Evolutionary conservation across 345 rosid genomes (phyloP).

Genomic region (Hirschfeldia incana): DNA sequence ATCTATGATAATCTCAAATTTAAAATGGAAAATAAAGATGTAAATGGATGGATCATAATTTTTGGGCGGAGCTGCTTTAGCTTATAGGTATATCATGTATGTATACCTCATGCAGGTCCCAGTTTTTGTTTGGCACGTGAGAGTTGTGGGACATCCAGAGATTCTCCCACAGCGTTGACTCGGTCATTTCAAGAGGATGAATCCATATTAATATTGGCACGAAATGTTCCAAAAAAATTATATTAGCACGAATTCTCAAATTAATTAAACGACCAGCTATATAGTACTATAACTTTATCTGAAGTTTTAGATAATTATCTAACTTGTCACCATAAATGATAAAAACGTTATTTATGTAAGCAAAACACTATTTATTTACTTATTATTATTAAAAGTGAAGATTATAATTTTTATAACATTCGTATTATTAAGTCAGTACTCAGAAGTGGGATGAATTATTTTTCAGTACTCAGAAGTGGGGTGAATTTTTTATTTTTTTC

Average conservation of each 20-base stretch:
- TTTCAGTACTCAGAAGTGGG: neutral
- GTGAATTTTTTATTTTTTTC: neutral
- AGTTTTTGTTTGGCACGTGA: conserved; percentile 37
- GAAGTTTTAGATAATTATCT: neutral
- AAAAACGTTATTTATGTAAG: neutral
- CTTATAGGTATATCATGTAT: neutral
- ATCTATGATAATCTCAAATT: neutral
- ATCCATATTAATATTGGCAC: neutral
- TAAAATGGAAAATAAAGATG: conserved; percentile 7
- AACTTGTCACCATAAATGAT: neutral
- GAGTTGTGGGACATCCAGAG: conserved; percentile 18
- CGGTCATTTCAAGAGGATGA: conserved; percentile 21
- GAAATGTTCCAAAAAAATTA: too few relatives aligned
- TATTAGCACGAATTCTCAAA: neutral
- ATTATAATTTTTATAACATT: neutral
- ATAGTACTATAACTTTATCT: neutral
- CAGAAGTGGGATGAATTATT: neutral
- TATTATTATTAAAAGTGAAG: neutral
- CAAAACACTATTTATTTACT: neutral
- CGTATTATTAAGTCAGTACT: neutral
- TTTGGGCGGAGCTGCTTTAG: conserved; percentile 36
- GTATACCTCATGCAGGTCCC: conserved; percentile 35
- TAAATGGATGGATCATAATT: conserved; percentile 34
- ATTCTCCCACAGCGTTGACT: conserved; percentile 32
- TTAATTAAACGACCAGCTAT: neutral